Base-by-base conservation (phyloP, 768 basidiomycete species). In the Guyanaporus albipodus region DNA sequence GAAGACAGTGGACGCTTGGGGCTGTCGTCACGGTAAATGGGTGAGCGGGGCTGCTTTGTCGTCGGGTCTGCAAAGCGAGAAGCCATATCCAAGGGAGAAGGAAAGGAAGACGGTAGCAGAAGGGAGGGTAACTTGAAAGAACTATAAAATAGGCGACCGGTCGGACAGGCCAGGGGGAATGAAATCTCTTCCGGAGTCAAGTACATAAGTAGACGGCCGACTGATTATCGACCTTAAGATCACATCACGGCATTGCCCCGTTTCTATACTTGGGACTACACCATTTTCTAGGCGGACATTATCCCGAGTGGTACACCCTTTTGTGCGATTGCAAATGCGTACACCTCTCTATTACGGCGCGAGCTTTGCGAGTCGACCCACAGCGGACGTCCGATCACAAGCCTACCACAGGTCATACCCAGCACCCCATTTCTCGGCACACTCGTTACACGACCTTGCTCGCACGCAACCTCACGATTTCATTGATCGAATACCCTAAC, bases 381-480 rank as follows among this genome's bases (percentile, higher is more conserved):
- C 63, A 54, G 50, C 60, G 53, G 62, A 61, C 52, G 4, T 54
- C 56, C 59, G 53, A 59, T 44, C 58, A 47, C 35, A 27, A 48
- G 34, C 29, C 44, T 42, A 34, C 49, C 49, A 22, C 48, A 18
- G 34, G 7, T 38, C 43, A 35, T 33, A 38, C 54, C 53, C 47
- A 44, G 15, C 27, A 42, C 61, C 61, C 58, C 55, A 29, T 48
- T 60, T 49, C 39, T 52, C 46, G 36, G 39, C 51, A 60, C 50
- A 52, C 52, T 39, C 23, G 26, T 54, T 69, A 71, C 48, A 79
- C 70, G 26, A 72, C 67, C 56, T 68, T 67, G 54, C 68, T 61
- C 58, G 59, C 58, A 52, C 73, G 70, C 57, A 85, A 57, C 44
- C 64, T 64, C 41, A 59, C 52, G 50, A 83, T 76, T 43, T 71